Evolutionary conservation across 108 stramenopile species (phyloP), one percentile per base, ranked within the genome.

Genomic region (Parmales sp.): DNA sequence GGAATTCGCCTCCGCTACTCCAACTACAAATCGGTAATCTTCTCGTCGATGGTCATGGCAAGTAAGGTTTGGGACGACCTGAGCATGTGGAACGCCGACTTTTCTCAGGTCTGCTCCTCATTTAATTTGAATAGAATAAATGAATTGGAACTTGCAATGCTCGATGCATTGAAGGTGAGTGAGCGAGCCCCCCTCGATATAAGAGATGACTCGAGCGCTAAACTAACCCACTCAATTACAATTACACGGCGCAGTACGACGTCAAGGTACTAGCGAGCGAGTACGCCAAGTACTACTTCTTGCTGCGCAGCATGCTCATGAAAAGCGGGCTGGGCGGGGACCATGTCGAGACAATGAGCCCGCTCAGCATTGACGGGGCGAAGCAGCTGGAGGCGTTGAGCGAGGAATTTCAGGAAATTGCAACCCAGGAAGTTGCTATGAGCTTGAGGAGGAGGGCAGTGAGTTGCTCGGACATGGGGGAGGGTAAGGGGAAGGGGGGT

Each of bases 51-150:
- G 91, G 86, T 98, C 26, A 75, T 98, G 45, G 75, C 91, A 0
- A 86, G 83, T 54, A 98, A 98, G 71, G 97, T 98, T 1, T 98
- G 97, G 94, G 97, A 98, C 64, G 97, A 98, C 71, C 69, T 96
- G 49, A 80, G 78, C 73, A 98, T 98, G 97, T 94, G 93, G 92
- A 96, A 96, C 76, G 78, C 76, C 22, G 95, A 96, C 77, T 96
- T 96, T 65, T 79, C 77, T 38, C 86, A 89, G 64, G 78, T 95
- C 29, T 82, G 66, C 68, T 74, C 77, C 36, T 54, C 74, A 11
- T 98, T 95, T 50, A 76, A 83, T 19, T 70, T 98, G 23, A 50
- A 81, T 38, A 87, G 95, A 9, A 92, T 95, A 65, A 98, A 98
- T 77, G 82, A 89, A 63, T 75, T 96, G 63, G 97, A 98, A 77